phyloP scores from a whole-genome alignment of 2,329 filamentous ascomycete species.

The Lomentospora prolificans region DNA sequence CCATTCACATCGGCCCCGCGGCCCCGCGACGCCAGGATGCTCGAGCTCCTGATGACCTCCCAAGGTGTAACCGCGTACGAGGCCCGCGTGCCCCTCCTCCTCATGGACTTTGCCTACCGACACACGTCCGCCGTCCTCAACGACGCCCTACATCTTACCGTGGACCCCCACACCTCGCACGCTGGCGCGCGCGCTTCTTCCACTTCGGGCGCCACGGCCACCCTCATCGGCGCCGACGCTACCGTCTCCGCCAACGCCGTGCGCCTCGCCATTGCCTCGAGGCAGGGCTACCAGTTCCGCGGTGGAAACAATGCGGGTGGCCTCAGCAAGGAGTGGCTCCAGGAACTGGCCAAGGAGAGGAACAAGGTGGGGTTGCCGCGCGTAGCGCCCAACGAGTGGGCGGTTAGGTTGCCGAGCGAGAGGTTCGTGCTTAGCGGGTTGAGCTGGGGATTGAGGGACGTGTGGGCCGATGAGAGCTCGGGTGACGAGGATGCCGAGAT shows the following conservation, averaged over 20 bases:
- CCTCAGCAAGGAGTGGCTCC: slow-evolving; percentile 64
- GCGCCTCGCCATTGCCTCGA: slow-evolving; percentile 60
- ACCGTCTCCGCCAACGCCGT: slow-evolving; percentile 57
- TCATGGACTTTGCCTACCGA: slow-evolving; percentile 80
- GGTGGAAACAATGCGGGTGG: slow-evolving; percentile 42
- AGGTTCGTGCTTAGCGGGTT: slow-evolving; percentile 58
- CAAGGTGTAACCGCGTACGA: slow-evolving; percentile 75
- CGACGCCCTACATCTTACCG: slow-evolving; percentile 59
- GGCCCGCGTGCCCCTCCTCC: slow-evolving; percentile 69
- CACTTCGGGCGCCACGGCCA: slow-evolving; percentile 36
- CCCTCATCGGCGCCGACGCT: slow-evolving; percentile 38
- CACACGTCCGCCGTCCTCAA: slow-evolving; percentile 64
- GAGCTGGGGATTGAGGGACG: slow-evolving; percentile 53
- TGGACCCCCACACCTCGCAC: slow-evolving; percentile 56
- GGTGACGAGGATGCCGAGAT: slow-evolving; percentile 29
- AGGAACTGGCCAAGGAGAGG: slow-evolving; percentile 61
- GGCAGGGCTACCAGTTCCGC: slow-evolving; percentile 61
- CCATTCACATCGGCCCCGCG: slow-evolving; percentile 38
- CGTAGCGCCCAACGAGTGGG: slow-evolving; percentile 56
- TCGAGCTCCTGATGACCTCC: slow-evolving; percentile 70
- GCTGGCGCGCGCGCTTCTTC: slow-evolving; percentile 43
- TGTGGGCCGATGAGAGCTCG: slow-evolving; percentile 42
- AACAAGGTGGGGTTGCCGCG: slow-evolving; percentile 58
- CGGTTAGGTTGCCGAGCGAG: slow-evolving; percentile 55
- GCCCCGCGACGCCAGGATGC: slow-evolving; percentile 68